Evolutionary conservation across 2,329 filamentous ascomycete species (phyloP).

Genomic region (Arthrobotrys pseudoclavata): DNA sequence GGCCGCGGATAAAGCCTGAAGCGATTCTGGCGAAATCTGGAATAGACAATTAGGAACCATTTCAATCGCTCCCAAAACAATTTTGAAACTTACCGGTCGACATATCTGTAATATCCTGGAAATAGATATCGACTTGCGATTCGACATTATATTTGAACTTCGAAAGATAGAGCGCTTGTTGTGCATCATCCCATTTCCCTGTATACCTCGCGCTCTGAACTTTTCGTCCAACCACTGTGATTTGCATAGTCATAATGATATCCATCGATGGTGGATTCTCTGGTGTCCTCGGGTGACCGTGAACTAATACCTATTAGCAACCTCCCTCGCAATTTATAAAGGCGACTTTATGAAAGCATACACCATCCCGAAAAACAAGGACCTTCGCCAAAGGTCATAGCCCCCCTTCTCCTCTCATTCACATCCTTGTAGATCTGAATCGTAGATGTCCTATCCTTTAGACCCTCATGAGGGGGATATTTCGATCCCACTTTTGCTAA

Average conservation of each 20-base stretch:
- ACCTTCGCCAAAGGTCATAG: conserved; percentile 46
- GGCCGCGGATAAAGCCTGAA: conserved; percentile 49
- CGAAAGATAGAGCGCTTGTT: conserved; percentile 45
- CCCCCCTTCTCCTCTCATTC: conserved; percentile 50
- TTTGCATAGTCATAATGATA: conserved; percentile 58
- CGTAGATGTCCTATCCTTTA: conserved; percentile 49
- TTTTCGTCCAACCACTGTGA: conserved; percentile 50
- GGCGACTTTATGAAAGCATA: conserved; percentile 19
- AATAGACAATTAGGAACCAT: not conserved
- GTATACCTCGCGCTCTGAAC: conserved; percentile 51
- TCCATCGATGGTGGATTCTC: conserved; percentile 52
- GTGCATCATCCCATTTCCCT: conserved; percentile 38
- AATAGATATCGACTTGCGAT: conserved; percentile 50
- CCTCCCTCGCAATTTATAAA: not conserved
- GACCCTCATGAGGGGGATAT: conserved; percentile 51
- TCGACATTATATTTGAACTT: conserved; percentile 58
- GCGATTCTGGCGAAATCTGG: conserved; percentile 51
- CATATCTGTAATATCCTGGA: conserved; percentile 58
- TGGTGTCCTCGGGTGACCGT: conserved; percentile 50
- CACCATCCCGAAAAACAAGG: conserved; percentile 57
- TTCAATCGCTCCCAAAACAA: not conserved
- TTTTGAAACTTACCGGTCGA: conserved; percentile 34
- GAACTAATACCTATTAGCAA: conserved; percentile 35
- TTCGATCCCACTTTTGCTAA: conserved; percentile 39
- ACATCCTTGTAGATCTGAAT: conserved; percentile 57